These are phyloP conservation scores for Chaetoceros tenuissimus DNA, from an alignment of 108 stramenopile species.

Conservation along the genomic window DNA sequence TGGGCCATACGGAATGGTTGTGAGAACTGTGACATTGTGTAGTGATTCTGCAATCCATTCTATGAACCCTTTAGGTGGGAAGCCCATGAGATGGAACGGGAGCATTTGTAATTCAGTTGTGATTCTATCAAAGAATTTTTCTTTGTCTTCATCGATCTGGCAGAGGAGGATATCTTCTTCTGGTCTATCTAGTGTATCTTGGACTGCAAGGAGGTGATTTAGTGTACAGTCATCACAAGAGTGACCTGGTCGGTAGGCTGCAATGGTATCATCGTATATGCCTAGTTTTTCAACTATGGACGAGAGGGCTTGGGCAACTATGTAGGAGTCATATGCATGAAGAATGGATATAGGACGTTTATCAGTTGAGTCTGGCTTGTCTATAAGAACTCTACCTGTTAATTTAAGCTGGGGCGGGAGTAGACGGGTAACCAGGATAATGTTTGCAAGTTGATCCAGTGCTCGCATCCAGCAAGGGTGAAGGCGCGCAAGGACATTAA, in stretches of 20 bases:
- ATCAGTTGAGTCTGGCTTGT: not conserved
- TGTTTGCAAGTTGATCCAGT: not conserved
- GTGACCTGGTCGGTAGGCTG: not conserved
- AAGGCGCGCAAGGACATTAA: not conserved
- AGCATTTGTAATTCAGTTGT: not conserved
- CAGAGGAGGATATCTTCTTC: not conserved
- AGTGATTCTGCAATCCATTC: slow-evolving; percentile 1
- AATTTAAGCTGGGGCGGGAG: not conserved
- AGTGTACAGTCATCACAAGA: not conserved
- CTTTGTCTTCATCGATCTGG: slow-evolving; percentile 1
- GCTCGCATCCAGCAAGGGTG: not conserved
- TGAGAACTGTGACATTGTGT: not conserved
- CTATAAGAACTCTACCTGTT: not conserved
- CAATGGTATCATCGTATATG: not conserved
- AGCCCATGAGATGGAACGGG: not conserved
- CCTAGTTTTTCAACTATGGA: not conserved
- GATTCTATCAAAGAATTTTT: slow-evolving; percentile 5
- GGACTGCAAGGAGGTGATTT: not conserved
- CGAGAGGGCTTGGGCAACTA: not conserved
- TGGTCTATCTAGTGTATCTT: not conserved
- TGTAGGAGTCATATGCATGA: not conserved
- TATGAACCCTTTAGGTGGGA: not conserved
- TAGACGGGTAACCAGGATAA: not conserved
- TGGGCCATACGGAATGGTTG: not conserved
- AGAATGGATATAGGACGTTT: not conserved